Base-by-base conservation (phyloP, 2,329 filamentous ascomycete genomes). In the Beauveria australis region DNA sequence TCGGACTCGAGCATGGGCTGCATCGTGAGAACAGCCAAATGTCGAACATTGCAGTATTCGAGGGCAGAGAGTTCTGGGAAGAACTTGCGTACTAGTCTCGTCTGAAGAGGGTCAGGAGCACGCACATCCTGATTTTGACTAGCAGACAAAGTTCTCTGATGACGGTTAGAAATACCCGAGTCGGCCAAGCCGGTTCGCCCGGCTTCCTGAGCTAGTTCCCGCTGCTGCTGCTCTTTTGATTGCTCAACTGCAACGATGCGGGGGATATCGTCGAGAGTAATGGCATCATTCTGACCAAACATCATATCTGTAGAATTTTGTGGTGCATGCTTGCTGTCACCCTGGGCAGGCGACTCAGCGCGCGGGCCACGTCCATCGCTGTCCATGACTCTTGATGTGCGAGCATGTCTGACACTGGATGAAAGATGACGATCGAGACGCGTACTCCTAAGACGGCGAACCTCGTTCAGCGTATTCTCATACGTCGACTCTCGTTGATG, bases 21-120 rank as follows among this genome's bases (percentile, higher is more conserved):
- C 87, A 99, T 96, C 1, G 91, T 93, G 62, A 99, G 79, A 6
- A 99, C 94, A 10, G 94, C 94, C 61, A 97, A 86, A 68, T 97
- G 93, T 28, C 94, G 88, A 51, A 97, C 90, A 67, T 97, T 97
- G 73, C 99, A 97, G 71, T 97, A 97, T 71, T 99, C 94, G 33
- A 99, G 79, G 0, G 91, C 92, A 2, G 94, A 96, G 6, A 99
- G 82, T 71, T 99, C 94, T 0, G 94, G 97, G 72, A 99, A 99
- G 75, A 96, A 99, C 67, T 88, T 90, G 70, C 93, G 91, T 1
- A 81, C 75, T 70, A 79, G 74, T 56, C 76, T 81, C 62, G 81
- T 78, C 6, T 82, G 79, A 22, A 82, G 77, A 9, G 76, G 75
- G 40, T 89, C 85, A 9, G 70, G 74, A 24, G 74, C 68, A 33